Conservation (phyloP, 2,329 filamentous ascomycete genomes). For the Pyricularia sp. region DNA sequence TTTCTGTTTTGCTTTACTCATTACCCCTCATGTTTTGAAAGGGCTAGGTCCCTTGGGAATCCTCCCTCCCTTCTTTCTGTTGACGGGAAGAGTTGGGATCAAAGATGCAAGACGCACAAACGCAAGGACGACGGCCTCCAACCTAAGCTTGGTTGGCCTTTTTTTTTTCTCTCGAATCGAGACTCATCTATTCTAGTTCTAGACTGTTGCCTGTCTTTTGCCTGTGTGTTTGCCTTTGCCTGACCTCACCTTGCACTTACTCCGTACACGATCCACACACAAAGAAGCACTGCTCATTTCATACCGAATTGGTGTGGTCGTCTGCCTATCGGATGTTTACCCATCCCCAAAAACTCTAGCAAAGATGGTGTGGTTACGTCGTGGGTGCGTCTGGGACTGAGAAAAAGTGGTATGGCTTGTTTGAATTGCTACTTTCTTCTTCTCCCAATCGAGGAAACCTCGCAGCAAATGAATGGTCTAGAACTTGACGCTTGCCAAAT, state of each 20-base stretch:
- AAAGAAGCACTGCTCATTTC: background rate
- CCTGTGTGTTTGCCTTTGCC: background rate
- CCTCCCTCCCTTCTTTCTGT: too few relatives aligned
- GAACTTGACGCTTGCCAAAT: background rate
- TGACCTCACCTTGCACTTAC: background rate
- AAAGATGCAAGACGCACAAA: too few relatives aligned
- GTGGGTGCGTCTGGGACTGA: background rate
- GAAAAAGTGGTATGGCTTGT: background rate
- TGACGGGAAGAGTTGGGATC: too few relatives aligned
- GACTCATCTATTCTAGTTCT: too few relatives aligned
- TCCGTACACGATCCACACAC: background rate
- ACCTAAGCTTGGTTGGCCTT: too few relatives aligned
- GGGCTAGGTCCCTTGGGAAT: too few relatives aligned
- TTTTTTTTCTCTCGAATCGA: too few relatives aligned
- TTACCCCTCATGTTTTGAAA: background rate
- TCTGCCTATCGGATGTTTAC: background rate
- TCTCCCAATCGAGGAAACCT: background rate
- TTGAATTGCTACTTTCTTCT: background rate
- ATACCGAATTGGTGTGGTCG: background rate
- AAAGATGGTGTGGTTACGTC: background rate
- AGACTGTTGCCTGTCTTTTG: too few relatives aligned
- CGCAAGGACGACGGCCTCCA: too few relatives aligned
- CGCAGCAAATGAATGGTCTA: background rate
- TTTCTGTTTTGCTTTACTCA: background rate
- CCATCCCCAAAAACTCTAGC: background rate